Evolutionary conservation across 1,284 basidiomycete genomes (phyloP), one percentile per base, ranked within the genome.

Genomic region (Malassezia yamatoensis): DNA sequence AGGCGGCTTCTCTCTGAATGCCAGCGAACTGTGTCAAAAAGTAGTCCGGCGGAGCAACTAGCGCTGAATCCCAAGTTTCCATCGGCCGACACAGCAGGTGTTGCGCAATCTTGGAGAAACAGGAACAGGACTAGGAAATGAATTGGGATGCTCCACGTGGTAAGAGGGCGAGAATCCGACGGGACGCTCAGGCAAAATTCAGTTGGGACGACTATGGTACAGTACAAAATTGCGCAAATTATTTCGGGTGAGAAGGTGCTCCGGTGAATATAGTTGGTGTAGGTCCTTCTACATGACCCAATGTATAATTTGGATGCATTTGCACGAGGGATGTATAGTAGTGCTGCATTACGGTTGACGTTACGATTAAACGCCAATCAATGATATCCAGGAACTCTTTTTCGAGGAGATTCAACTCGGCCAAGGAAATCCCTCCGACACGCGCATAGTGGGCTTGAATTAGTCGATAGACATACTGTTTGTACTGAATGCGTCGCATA

Each of bases 401-500:
- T 39, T 74, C 72, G n/a, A 74, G 53, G 53, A 74, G 54, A 49
- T 74, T 74, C 53, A 74, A 64, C 61, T 74, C 72, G 12, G 63
- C 59, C 13, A 74, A 53, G 12, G 69, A 67, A 54, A 74, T 73
- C 2, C 72, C 72, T 4, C 72, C 72, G 0, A 74, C 72, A 21
- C 65, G 62, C 13, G 72, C 69, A 43, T 74, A 73, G 42, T 74
- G 72, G 13, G 60, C 69, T 64, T 39, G 12, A 46, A 29, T 18
- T 13, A n/a, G 20, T 15, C 33, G 45, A 21, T 38, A 8, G 32
- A 57, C 64, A 45, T 51, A 60, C 60, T 52, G 60, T 74, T 74
- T 20, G 72, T 74, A 46, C 66, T 70, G 53, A 74, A 74, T 0
- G 72, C 65, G 51, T 74, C 72, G 58, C 72, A 74, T 12, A 74